Base-by-base conservation (phyloP, 805 yeast species). In the Scheffersomyces spartinae region DNA sequence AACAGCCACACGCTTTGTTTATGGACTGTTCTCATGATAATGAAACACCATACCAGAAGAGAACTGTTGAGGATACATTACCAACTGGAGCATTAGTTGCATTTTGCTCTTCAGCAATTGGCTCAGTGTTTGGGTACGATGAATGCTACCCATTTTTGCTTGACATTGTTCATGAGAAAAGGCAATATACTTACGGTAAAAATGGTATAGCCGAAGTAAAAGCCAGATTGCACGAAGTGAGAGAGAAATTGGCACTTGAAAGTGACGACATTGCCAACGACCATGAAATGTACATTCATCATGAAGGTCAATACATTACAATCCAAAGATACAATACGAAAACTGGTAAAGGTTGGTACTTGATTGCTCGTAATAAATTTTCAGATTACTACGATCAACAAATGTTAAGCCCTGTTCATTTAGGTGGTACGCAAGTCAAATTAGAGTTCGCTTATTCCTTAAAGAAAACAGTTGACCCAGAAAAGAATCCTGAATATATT, bases 1-100 rank as follows among this genome's bases (percentile, higher is more conserved):
- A 75, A 22, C 72, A 76, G n/a, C 93, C 94, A 4, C 96, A 85
- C 53, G 95, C 97, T 0, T 60, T 91, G 39, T 79, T 88, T 40
- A 88, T 91, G 96, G 97, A 91, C 45, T 88, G 96, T 43, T 86
- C 97, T 2, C 98, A 88, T 49, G 98, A 88, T 49, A 88, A 88
- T 45, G 91, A 85, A 52, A 77, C 74, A 12, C 94, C 96, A 2
- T 68, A 64, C 21, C 93, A 88, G 39, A 84, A 80, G 52, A 71
- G 97, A 46, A 85, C 95, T 0, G 78, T 83, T 2, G 95, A 86
- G 45, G 98, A 88, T 43, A 86, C 97, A 0, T 61, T 88, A 21
- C 94, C 96, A 7, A 88, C 80, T 42, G 96, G 96, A 3, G 98
- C 95, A 0, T 61, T 88, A 26, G 96, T 91, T 4, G 77, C 96